Evolutionary conservation across 2,329 filamentous ascomycete genomes (phyloP).

Genomic region (Hypoxylon sp.): DNA sequence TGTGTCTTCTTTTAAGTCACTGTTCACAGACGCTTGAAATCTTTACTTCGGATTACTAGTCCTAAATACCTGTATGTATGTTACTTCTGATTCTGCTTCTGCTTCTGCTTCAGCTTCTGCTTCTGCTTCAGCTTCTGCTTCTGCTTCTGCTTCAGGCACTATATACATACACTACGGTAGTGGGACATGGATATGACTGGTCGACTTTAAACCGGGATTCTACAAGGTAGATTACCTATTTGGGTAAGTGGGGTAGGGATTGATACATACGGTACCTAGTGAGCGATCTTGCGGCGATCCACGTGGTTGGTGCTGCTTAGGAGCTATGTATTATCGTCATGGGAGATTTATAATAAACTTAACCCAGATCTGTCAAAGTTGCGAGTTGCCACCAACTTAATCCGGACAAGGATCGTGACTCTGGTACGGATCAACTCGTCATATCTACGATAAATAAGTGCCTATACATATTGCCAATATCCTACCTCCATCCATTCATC

Average conservation of each 20-base stretch:
- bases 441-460: not conserved
- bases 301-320: not conserved
- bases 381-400: not conserved
- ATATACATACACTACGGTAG: too few species aligned
- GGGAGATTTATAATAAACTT: too few species aligned
- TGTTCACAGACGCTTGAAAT: too few species aligned
- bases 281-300: constrained; percentile 7
- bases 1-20: too few species aligned
- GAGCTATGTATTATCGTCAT: constrained; percentile 1
- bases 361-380: not conserved
- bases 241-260: constrained; percentile 27
- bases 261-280: too few species aligned
- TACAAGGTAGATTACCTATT: constrained; percentile 16
- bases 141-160: not conserved
- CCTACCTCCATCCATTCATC: not conserved
- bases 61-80: too few species aligned
- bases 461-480: not conserved
- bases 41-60: too few species aligned
- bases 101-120: too few species aligned
- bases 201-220: not conserved
- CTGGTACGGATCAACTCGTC: not conserved
- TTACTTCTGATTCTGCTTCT: too few species aligned
- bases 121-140: too few species aligned
- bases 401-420: not conserved
- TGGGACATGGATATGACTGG: too few species aligned